Percentiles rank a stretch among this genome's conserved stretches.
Conservation (phyloP, 1,139 yeast species). For the Pichia kudriavzevii region DNA sequence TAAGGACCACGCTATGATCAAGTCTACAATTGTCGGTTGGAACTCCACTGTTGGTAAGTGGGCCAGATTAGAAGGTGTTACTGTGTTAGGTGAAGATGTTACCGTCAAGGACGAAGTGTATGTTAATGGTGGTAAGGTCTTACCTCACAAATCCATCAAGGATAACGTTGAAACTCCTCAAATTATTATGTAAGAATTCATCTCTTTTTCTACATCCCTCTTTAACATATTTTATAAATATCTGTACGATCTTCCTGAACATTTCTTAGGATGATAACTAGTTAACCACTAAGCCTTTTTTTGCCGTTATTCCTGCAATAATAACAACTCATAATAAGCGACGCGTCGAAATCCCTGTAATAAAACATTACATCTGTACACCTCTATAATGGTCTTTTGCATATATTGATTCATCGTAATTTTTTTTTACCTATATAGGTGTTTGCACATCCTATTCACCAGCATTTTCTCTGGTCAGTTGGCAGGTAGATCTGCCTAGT, state of each 20-base stretch:
- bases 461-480: too few relatives aligned
- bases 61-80: slow-evolving; percentile 98
- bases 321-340: background rate
- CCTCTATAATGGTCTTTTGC: too few relatives aligned
- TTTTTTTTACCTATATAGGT: too few relatives aligned
- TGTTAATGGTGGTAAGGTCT: slow-evolving; percentile 98
- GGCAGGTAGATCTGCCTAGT: too few relatives aligned
- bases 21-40: slow-evolving; percentile 98
- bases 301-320: background rate
- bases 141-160: slow-evolving; percentile 97
- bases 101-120: slow-evolving; percentile 97
- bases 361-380: too few relatives aligned
- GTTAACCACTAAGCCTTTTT: too few relatives aligned
- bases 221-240: background rate
- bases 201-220: background rate
- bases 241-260: background rate
- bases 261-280: too few relatives aligned
- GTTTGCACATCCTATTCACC: too few relatives aligned
- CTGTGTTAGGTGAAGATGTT: slow-evolving; percentile 98
- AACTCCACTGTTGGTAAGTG: slow-evolving; percentile 96
- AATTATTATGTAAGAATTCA: slow-evolving; percentile 74
- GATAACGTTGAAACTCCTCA: slow-evolving; percentile 95
- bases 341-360: background rate
- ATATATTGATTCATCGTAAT: too few relatives aligned
- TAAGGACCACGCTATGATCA: slow-evolving; percentile 97